A percentile compares a stretch with the other conserved stretches of the same genome.
These are phyloP conservation scores for Domatiomyces catenatus DNA, from an alignment of 2,329 filamentous ascomycete genomes.

Conservation along the genomic window DNA sequence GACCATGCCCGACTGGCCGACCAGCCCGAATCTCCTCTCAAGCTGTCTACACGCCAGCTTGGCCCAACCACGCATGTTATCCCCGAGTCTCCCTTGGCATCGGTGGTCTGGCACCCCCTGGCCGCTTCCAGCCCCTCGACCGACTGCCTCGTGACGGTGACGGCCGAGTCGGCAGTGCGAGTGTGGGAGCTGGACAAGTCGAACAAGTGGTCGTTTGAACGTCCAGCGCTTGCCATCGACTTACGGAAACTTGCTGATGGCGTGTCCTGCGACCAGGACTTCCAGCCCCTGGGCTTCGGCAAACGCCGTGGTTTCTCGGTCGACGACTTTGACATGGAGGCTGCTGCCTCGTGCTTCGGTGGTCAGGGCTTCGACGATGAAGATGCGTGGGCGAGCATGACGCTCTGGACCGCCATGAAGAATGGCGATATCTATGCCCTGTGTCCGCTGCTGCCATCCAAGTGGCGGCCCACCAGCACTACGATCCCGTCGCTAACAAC, in stretches of 20 bases:
- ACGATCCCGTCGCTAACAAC: conserved; percentile 70
- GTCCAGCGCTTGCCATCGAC: conserved; percentile 69
- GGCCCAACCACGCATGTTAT: conserved; percentile 85
- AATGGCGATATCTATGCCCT: conserved; percentile 87
- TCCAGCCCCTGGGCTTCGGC: conserved; percentile 57
- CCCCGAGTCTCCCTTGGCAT: conserved; percentile 63
- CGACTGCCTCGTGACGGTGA: conserved; percentile 72
- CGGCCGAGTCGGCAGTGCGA: conserved; percentile 71
- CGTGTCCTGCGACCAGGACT: conserved; percentile 65
- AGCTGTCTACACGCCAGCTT: conserved; percentile 76
- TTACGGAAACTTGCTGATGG: conserved; percentile 79
- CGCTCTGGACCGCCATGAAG: conserved; percentile 89
- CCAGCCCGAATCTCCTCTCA: conserved; percentile 52
- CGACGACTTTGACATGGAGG: conserved; percentile 84
- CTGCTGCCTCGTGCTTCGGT: conserved; percentile 79
- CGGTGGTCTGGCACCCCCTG: conserved; percentile 82
- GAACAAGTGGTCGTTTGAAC: conserved; percentile 75
- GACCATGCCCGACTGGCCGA: conserved; percentile 61
- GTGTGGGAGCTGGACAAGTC: conserved; percentile 79
- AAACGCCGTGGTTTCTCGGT: conserved; percentile 73
- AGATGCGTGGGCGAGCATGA: conserved; percentile 80
- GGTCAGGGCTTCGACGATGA: conserved; percentile 46
- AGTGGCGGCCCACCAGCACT: conserved; percentile 64
- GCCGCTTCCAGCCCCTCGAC: conserved; percentile 51
- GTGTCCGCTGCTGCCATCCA: conserved; percentile 73